Evolutionary conservation across 2,329 filamentous ascomycete species (phyloP), one percentile per base, ranked within the genome.

Genomic region (Shiraia sp.): DNA sequence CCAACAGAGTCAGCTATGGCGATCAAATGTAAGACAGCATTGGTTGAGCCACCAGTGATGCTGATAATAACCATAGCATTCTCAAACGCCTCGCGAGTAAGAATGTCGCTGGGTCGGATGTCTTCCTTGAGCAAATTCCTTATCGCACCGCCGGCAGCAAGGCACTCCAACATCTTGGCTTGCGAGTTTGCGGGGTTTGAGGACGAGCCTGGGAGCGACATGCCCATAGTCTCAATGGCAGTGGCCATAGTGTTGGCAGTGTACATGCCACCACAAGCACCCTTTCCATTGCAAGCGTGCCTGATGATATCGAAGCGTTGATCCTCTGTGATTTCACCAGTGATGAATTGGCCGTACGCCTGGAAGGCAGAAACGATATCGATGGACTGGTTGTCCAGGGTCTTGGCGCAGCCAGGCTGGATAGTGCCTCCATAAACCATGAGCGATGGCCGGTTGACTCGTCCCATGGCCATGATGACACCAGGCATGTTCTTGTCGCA

Each of bases 401-500:
- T 79, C 36, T 81, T 74, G 0, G 86, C 91, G 69, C 89, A 88
- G n/a, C 91, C 92, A 48, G 90, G 89, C 62, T 85, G 83, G 61
- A 96, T 96, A 12, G 89, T 88, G 27, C 92, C 92, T 36, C 92
- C 92, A 67, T 96, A 97, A 45, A 97, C 86, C 90, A 96, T 96
- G 65, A 96, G 76, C 33, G 90, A 93, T 3, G 92, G 92, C 8
- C 92, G 81, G 71, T 96, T 96, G 72, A 95, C 89, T 42, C 92
- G 82, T 10, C 88, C 89, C 63, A 93, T 90, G 0, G 88, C 90
- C 85, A 96, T 96, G 50, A 93, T 78, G 12, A 88, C 86, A 51
- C 91, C 91, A 0, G 91, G 91, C 92, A 96, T 96, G 70, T 96
- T 96, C 80, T 96, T 96, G 75, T 96, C 91, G 68, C 91, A 96